A percentile compares a stretch with the other conserved stretches of the same genome.
phyloP scores from a whole-genome alignment of 768 basidiomycete genomes.

The Hericium alpestre region DNA sequence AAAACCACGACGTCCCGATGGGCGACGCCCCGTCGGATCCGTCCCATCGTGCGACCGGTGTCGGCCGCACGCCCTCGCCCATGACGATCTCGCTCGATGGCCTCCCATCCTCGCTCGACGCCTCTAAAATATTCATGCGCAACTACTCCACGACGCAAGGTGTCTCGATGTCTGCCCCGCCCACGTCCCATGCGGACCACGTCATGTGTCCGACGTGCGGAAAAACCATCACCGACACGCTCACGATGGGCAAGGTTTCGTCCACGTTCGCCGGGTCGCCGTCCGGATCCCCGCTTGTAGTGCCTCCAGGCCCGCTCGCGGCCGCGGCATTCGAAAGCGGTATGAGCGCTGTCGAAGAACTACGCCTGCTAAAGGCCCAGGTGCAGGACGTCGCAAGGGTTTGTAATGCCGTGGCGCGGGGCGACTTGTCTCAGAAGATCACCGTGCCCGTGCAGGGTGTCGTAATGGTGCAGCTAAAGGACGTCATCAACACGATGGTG shows the following conservation, averaged over 20 bases:
- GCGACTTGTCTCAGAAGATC: constrained; percentile 41
- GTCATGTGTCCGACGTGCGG: constrained; percentile 11
- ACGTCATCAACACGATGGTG: constrained; percentile 36
- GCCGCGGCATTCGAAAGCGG: constrained; percentile 42
- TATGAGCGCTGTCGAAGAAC: constrained; percentile 58
- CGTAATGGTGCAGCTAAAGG: constrained; percentile 42
- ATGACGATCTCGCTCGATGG: constrained; percentile 13
- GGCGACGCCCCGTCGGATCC: constrained; percentile 4
- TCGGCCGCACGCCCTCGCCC: constrained; percentile 8
- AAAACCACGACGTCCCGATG: constrained; percentile 10
- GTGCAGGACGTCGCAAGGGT: constrained; percentile 52
- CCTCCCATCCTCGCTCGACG: constrained; percentile 1
- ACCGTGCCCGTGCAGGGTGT: constrained; percentile 40
- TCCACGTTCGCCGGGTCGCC: neutral
- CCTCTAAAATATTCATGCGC: constrained; percentile 1
- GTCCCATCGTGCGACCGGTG: neutral
- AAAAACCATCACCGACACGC: constrained; percentile 6
- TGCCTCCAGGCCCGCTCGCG: constrained; percentile 39
- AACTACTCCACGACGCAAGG: neutral
- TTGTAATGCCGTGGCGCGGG: constrained; percentile 39
- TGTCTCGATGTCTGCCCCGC: constrained; percentile 10
- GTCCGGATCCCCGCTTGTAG: constrained; percentile 11
- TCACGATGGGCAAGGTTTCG: constrained; percentile 1
- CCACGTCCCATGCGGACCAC: constrained; percentile 10
- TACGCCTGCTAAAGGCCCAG: constrained; percentile 67